phyloP scores from a whole-genome alignment of 2,329 filamentous ascomycete genomes.

The Alternaria atra region DNA sequence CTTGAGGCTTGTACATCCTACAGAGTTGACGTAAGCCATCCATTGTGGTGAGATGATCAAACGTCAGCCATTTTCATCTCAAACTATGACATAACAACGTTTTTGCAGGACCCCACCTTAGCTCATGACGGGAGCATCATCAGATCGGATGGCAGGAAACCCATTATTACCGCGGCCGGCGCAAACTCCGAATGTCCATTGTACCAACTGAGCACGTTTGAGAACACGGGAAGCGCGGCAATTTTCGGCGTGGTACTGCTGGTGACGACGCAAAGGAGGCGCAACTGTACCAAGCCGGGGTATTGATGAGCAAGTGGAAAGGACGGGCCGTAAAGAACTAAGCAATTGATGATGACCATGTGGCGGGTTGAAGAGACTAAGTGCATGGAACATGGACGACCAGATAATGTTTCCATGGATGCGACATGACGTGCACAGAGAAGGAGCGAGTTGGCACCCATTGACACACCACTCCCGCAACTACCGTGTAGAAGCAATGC shows the following conservation, averaged over 20 bases:
- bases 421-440: not conserved
- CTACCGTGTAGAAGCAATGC: not conserved
- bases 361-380: not conserved
- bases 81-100: not conserved
- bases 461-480: not conserved
- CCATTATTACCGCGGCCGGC: not conserved
- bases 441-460: not conserved
- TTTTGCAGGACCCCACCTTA: not conserved
- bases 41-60: not conserved
- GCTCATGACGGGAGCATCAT: not conserved
- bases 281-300: not conserved
- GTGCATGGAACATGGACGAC: not conserved
- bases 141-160: not conserved
- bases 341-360: not conserved
- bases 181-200: not conserved
- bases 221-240: not conserved
- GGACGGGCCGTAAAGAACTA: not conserved
- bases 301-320: not conserved
- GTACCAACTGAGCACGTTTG: not conserved
- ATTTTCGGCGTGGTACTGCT: not conserved
- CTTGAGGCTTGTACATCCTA: not conserved
- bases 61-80: not conserved
- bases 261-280: constrained; percentile 1
- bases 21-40: not conserved
- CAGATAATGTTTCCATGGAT: not conserved